phyloP scores from a whole-genome alignment of 768 basidiomycete genomes.

The Naematelia encephala region DNA sequence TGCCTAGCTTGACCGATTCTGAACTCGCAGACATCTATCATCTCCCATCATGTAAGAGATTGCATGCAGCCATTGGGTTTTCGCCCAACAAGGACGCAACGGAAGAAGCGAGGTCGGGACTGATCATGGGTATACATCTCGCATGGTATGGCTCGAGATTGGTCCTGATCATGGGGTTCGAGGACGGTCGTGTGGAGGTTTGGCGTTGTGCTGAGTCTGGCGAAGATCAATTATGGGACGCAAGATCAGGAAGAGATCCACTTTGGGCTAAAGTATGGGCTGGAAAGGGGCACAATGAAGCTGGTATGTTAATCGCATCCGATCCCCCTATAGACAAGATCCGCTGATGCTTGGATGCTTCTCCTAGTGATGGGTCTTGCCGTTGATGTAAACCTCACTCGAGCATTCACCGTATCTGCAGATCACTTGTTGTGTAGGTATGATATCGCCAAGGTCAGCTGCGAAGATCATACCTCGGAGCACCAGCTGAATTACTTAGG shows the following conservation, averaged over 20 bases:
- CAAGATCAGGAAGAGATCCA: constrained; percentile 3
- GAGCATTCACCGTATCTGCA: constrained; percentile 78
- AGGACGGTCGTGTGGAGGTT: constrained; percentile 79
- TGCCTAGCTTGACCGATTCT: constrained; percentile 87
- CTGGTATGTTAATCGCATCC: constrained; percentile 39
- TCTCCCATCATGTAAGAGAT: constrained; percentile 63
- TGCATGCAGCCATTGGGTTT: constrained; percentile 78
- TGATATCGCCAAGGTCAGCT: constrained; percentile 27
- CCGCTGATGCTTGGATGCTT: not conserved
- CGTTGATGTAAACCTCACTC: constrained; percentile 59
- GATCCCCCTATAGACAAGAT: not conserved
- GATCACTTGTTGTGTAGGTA: constrained; percentile 59
- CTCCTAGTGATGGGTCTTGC: constrained; percentile 78
- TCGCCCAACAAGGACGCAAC: not conserved
- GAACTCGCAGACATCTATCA: constrained; percentile 81
- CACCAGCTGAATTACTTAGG: not conserved
- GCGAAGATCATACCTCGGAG: not conserved
- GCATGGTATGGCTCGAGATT: constrained; percentile 46
- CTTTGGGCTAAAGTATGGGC: constrained; percentile 47
- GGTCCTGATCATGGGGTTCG: constrained; percentile 71
- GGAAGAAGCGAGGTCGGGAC: constrained; percentile 32
- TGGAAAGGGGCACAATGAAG: constrained; percentile 52
- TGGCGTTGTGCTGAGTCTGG: constrained; percentile 36
- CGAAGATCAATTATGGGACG: constrained; percentile 9
- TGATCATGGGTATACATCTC: constrained; percentile 84